Percentiles rank a stretch among this genome's conserved stretches.
Conservation (phyloP, 2,329 filamentous ascomycete species). For the Microsporum audouinii region DNA sequence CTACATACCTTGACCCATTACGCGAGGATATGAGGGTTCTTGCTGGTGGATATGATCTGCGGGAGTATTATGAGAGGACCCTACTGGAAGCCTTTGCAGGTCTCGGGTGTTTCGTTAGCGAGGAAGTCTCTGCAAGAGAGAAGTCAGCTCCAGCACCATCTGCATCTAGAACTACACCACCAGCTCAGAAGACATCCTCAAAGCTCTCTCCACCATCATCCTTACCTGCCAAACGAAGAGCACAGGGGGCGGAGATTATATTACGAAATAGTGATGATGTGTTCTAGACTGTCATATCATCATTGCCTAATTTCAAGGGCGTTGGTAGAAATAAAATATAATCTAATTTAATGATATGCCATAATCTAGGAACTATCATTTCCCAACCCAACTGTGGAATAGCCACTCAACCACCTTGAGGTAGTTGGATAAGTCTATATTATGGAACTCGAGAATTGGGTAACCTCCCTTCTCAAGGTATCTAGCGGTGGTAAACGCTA, state of each 20-base stretch:
- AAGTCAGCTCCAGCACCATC: neutral
- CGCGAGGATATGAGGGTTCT: slow-evolving; percentile 54
- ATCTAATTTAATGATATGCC: neutral
- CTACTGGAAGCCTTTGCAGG: slow-evolving; percentile 86
- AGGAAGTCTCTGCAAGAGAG: slow-evolving; percentile 45
- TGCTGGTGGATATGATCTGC: slow-evolving; percentile 72
- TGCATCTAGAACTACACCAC: neutral
- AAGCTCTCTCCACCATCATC: neutral
- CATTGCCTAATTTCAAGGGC: neutral
- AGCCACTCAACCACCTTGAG: neutral
- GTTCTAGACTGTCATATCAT: neutral
- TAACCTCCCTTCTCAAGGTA: neutral
- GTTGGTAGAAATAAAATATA: neutral
- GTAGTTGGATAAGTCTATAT: neutral
- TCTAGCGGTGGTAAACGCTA: neutral
- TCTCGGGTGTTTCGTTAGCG: slow-evolving; percentile 72
- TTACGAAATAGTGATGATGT: neutral
- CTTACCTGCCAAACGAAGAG: slow-evolving; percentile 1
- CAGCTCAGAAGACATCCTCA: neutral
- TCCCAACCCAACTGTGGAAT: neutral
- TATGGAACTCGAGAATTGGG: neutral
- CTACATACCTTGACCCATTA: slow-evolving; percentile 58
- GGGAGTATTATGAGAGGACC: slow-evolving; percentile 69
- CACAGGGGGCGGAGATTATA: neutral
- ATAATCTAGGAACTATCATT: neutral